Conservation (phyloP, 768 basidiomycete genomes). For the Cytidiella melzeri region DNA sequence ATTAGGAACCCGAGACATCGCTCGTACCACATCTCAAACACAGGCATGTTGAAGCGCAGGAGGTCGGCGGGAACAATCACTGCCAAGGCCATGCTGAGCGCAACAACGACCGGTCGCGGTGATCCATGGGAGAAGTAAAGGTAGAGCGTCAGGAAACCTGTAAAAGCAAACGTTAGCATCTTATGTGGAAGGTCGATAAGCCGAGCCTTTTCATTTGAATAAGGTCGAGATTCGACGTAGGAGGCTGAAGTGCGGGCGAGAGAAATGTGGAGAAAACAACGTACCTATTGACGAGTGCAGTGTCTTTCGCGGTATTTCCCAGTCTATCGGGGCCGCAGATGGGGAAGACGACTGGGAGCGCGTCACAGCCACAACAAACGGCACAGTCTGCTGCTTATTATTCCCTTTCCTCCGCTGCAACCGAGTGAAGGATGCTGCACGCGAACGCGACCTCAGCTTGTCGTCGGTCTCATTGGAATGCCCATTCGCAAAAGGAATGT, state of each 20-base stretch:
- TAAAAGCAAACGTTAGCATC: not conserved
- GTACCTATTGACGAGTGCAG: constrained; percentile 86
- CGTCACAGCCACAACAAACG: not conserved
- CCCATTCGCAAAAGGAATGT: not conserved
- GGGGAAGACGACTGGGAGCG: not conserved
- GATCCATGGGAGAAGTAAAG: constrained; percentile 47
- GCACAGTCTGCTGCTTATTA: not conserved
- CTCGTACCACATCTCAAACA: constrained; percentile 70
- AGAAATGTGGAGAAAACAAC: constrained; percentile 22
- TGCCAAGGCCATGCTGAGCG: constrained; percentile 60
- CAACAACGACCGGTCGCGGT: constrained; percentile 47
- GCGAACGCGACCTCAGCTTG: not conserved
- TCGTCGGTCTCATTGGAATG: not conserved
- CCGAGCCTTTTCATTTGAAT: not conserved
- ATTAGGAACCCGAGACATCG: constrained; percentile 72
- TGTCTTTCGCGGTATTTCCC: constrained; percentile 86
- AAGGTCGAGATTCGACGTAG: not conserved
- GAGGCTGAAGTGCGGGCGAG: not conserved
- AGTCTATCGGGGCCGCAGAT: constrained; percentile 43
- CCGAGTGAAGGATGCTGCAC: not conserved
- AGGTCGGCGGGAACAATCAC: constrained; percentile 71
- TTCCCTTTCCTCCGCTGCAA: not conserved
- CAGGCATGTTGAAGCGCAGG: constrained; percentile 58
- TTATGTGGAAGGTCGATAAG: not conserved
- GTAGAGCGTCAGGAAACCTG: constrained; percentile 59